Conservation (phyloP, 1,284 basidiomycete species). For the Psilocybe mexicana region DNA sequence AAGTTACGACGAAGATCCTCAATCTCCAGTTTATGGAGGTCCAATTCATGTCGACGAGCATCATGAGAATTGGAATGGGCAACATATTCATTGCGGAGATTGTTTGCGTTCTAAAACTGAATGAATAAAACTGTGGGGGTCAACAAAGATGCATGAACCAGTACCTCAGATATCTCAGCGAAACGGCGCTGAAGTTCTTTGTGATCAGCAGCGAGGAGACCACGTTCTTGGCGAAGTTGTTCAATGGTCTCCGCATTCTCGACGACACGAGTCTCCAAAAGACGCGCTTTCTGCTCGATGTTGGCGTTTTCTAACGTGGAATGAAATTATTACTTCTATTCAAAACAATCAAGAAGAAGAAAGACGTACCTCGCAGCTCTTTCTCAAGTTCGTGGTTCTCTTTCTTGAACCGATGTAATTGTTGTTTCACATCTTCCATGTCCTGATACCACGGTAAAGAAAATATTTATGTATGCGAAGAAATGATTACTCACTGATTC, state of each 20-base stretch:
- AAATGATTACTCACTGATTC: constrained; percentile 53
- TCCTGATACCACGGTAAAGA: constrained; percentile 47
- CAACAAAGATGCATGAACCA: constrained; percentile 18
- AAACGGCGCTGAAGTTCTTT: constrained; percentile 69
- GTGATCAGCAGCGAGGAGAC: constrained; percentile 63
- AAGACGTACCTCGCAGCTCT: constrained; percentile 61
- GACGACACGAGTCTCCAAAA: constrained; percentile 60
- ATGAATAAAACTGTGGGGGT: not conserved
- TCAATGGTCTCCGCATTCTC: constrained; percentile 71
- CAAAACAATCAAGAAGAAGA: not conserved
- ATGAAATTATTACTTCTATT: constrained; percentile 5
- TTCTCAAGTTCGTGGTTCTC: constrained; percentile 69
- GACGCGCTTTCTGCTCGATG: constrained; percentile 67
- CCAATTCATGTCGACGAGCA: constrained; percentile 68
- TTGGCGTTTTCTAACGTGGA: constrained; percentile 48
- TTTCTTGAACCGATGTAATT: constrained; percentile 66
- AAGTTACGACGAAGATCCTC: constrained; percentile 69
- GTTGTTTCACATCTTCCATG: constrained; percentile 70
- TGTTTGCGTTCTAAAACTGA: constrained; percentile 38
- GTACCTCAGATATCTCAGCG: constrained; percentile 63
- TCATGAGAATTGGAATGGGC: constrained; percentile 69
- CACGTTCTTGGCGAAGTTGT: constrained; percentile 71
- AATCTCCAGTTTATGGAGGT: constrained; percentile 68
- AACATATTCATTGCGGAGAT: constrained; percentile 59
- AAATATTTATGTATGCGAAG: not conserved